These are phyloP conservation scores for Malassezia slooffiae DNA, from an alignment of 1,284 basidiomycete genomes.

Conservation along the genomic window DNA sequence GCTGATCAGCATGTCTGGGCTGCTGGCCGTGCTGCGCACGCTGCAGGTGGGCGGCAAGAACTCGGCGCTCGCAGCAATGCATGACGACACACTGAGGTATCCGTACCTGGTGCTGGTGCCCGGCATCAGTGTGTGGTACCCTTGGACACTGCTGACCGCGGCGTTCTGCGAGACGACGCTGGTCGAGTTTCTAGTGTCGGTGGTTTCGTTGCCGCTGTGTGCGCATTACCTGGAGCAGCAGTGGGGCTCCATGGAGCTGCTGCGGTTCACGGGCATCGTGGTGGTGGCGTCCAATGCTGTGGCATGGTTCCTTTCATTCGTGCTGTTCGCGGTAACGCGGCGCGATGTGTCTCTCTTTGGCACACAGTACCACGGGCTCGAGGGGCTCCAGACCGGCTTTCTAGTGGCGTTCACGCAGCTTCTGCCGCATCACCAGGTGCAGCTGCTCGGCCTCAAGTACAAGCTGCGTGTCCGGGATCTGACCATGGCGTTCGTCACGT, in stretches of 20 bases:
- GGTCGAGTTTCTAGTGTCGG: slow-evolving; percentile 68
- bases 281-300: slow-evolving; percentile 33
- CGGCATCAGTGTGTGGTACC: slow-evolving; percentile 69
- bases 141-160: slow-evolving; percentile 74
- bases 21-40: slow-evolving; percentile 8
- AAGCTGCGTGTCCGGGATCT: slow-evolving; percentile 52
- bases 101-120: slow-evolving; percentile 78
- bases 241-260: slow-evolving; percentile 76
- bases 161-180: slow-evolving; percentile 73
- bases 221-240: slow-evolving; percentile 81
- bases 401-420: slow-evolving; percentile 93
- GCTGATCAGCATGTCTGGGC: slow-evolving; percentile 3
- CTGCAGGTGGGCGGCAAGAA: too few relatives aligned
- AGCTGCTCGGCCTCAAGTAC: slow-evolving; percentile 56
- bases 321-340: slow-evolving; percentile 30
- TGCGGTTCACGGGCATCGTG: slow-evolving; percentile 72
- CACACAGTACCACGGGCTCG: slow-evolving; percentile 79
- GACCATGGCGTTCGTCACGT: slow-evolving; percentile 82
- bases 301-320: slow-evolving; percentile 31
- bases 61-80: not conserved
- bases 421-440: slow-evolving; percentile 94
- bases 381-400: slow-evolving; percentile 77
- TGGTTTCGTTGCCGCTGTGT: slow-evolving; percentile 68
- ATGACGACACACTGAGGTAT: slow-evolving; percentile 48
- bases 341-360: slow-evolving; percentile 53